Evolutionary conservation across 768 basidiomycete genomes (phyloP), one percentile per base, ranked within the genome.

Genomic region (Leucosporidium yakuticum): DNA sequence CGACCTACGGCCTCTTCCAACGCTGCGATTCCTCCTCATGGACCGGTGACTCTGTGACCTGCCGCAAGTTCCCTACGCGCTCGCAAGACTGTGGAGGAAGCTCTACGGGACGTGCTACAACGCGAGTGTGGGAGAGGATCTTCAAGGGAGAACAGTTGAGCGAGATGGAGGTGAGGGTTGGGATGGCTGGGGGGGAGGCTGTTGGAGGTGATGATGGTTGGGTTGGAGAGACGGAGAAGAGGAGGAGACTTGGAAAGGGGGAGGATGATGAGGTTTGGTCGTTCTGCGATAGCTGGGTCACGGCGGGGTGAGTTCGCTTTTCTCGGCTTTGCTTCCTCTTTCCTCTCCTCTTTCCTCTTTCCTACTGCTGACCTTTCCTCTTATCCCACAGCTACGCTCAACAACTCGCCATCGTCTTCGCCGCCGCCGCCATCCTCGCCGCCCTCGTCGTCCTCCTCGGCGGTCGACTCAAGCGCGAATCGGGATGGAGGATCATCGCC

Each of bases 401-500:
- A 14, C 69, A 70, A 47, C 62, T 70, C 29, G 60, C 65, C 12
- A 53, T 70, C 25, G 48, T 67, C 47, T 64, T 70, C 20, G 39
- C 59, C 23, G 14, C 61, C 53, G 60, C 60, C 27, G 39, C 59
- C 25, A 23, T 66, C 51, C 11, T 70, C 49, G 34, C 65, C 17
- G 23, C 63, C 47, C 48, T 59, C 25, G 25, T 70, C 15, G 63
- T 65, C 15, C 34, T 67, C 11, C 1, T 60, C 39, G 65, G 62
- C 21, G 63, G 65, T 21, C 66, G 65, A 25, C 62, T 63, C 8
- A 53, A 54, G n/a, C 62, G 66, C 19, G 50, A 61, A 19, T 25
- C 32, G 15, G 69, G 69, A 3, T 70, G 69, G 69, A 63, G 64
- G 25, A 57, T 70, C 47, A 62, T 63, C 25, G 69, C 63, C 0